Base-by-base conservation (phyloP, 208 protist species). In the Crithidia expoeki region DNA sequence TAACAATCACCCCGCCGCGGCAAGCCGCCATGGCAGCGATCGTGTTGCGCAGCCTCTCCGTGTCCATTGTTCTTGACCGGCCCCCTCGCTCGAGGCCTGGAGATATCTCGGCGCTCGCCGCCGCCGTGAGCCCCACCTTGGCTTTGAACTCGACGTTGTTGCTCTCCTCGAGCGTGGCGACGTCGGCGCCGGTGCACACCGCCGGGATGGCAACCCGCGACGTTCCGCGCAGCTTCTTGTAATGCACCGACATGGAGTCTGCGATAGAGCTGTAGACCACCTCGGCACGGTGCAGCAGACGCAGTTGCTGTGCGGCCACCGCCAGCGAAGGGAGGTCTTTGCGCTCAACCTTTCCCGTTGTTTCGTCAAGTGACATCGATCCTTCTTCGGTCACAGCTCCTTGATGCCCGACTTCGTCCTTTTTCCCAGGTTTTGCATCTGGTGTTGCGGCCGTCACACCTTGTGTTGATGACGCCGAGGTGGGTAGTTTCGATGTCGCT, bases 101-200 rank as follows among this genome's bases (percentile, higher is more conserved):
- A 19, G 2, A 2, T 38, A 11, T 11, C 28, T 6, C 23, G 42
- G 16, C 42, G 12, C 42, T 47, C 16, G 3, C 42, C 42, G 14
- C 12, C 42, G 23, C 0, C 2, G 36, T 44, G 11, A 60, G 46
- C 3, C 52, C 51, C 23, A 88, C 68, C 3, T 60, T 63, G 4
- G 80, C 65, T 72, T 96, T 96, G 74, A 96, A 94, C 85, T 96
- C 91, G 3, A 94, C 85, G 51, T 71, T 85, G 38, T 78, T 63
- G 19, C 81, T 66, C 74, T 96, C 91, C 42, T 68, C 42, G 34
- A 96, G 76, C 2, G 56, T 56, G 9, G 68, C 58, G 21, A 91
- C 78, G 27, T 94, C 89, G 3, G 79, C 66, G 50, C 57, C 73
- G 27, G 78, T 85, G 25, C 68, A 66, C 2, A 93, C 58, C 14